Conservation (phyloP, 345 rosid species). For the Camelina hispida region DNA sequence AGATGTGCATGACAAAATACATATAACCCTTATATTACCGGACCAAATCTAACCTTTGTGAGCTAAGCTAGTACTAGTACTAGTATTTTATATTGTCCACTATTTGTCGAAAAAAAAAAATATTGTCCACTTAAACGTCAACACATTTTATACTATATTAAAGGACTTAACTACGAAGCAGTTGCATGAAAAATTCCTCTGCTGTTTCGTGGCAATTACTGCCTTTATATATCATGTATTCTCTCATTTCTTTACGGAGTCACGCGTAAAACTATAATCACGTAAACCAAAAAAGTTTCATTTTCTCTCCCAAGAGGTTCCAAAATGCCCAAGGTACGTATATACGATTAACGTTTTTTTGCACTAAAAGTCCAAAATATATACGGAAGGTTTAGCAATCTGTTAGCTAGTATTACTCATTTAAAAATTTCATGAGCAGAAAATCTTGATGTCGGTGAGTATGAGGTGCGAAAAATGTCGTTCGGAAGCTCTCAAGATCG, state of each 20-base stretch:
- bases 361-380: neutral
- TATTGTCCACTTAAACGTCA: neutral
- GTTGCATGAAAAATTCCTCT: slow-evolving; percentile 29
- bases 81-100: no score
- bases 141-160: neutral
- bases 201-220: neutral
- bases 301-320: slow-evolving; percentile 9
- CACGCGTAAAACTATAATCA: slow-evolving; percentile 20
- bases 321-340: slow-evolving; percentile 39
- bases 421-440: slow-evolving; percentile 44
- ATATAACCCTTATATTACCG: no score
- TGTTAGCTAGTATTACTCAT: neutral
- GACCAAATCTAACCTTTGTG: no score
- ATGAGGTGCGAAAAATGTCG: slow-evolving; percentile 58
- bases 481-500: slow-evolving; percentile 53
- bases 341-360: neutral
- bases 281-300: slow-evolving; percentile 7
- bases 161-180: slow-evolving; percentile 17
- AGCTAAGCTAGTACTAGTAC: no score
- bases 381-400: neutral
- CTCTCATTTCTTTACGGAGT: no score
- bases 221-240: slow-evolving; percentile 8
- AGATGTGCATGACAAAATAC: no score
- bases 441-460: slow-evolving; percentile 51
- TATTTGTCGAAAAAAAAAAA: no score